Base-by-base conservation (phyloP, 495 filamentous ascomycete species). In the Neurospora africana region DNA sequence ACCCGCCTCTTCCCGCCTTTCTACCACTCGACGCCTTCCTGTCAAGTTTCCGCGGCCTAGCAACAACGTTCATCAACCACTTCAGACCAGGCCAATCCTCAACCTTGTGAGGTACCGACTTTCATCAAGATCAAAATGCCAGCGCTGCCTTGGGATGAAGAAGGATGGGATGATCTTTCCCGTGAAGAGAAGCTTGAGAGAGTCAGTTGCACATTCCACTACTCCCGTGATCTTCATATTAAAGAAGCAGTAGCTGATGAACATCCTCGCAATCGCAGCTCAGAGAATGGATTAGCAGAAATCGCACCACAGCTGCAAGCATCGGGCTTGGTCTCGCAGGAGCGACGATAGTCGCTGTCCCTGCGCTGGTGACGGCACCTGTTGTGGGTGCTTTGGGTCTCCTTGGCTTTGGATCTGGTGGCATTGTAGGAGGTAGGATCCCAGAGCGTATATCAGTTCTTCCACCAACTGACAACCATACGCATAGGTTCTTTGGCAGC, bases 361-460 rank as follows among this genome's bases (percentile, higher is more conserved):
- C 72, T 5, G 68, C 23, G 0, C 0, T 75, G 0, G 8, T 75
- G 8, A 72, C 68, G 17, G 67, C 69, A 10, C 74, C 72, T 13
- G 4, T 58, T 1, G 36, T 74, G 7, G 43, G 23, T 1, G 37
- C 23, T 13, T 19, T 19, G 21, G 53, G 27, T 9, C 1, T 19
- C 6, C 13, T 65, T 10, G 74, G 74, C 2, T 75, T 75, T 68
- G 53, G 69, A 0, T 58, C 67, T 10, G 13, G n/a, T 15, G 74
- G 74, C 0, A 19, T 71, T 21, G 40, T 70, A 15, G 74, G 39
- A 44, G 74, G 72, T 75, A 69, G 35, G 71, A 4, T 13, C 0
- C 4, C 0, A 47, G 47, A 58, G 2, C 11, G 4, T 27, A 2
- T 53, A 17, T 61, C 23, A 30, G 0, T 11, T 30, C 6, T 7